Evolutionary conservation across 2,329 filamentous ascomycete species (phyloP).

Genomic region (Cercospora beticola): DNA sequence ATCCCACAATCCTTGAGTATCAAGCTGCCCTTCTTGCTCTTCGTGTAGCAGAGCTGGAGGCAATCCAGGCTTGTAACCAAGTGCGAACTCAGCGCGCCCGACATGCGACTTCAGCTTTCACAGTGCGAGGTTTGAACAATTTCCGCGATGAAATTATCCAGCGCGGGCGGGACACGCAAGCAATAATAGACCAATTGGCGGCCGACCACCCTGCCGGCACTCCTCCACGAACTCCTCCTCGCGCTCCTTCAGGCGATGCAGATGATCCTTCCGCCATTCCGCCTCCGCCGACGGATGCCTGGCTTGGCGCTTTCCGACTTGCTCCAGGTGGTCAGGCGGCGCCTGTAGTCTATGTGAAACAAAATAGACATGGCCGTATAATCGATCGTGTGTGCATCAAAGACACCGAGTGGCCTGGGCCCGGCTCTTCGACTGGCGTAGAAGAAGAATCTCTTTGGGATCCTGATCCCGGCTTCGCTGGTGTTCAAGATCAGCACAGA

Average conservation of each 20-base stretch:
- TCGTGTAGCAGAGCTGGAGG: not conserved
- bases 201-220: not conserved
- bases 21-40: not conserved
- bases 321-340: not conserved
- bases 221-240: not conserved
- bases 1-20: not conserved
- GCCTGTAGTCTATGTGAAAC: slow-evolving; percentile 2
- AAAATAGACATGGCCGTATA: slow-evolving; percentile 7
- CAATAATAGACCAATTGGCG: not conserved
- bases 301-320: slow-evolving; percentile 5
- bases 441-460: not conserved
- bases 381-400: slow-evolving; percentile 12
- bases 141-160: not conserved
- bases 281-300: slow-evolving; percentile 1
- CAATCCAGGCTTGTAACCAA: not conserved
- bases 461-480: not conserved
- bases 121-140: not conserved
- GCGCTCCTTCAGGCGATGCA: not conserved
- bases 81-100: not conserved
- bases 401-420: slow-evolving; percentile 1
- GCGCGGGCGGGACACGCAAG: not conserved
- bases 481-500: not conserved
- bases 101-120: not conserved
- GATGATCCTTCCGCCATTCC: not conserved
- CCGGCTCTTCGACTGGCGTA: not conserved